Conservation (phyloP, 2,329 filamentous ascomycete genomes). For the Cytospora piceae region DNA sequence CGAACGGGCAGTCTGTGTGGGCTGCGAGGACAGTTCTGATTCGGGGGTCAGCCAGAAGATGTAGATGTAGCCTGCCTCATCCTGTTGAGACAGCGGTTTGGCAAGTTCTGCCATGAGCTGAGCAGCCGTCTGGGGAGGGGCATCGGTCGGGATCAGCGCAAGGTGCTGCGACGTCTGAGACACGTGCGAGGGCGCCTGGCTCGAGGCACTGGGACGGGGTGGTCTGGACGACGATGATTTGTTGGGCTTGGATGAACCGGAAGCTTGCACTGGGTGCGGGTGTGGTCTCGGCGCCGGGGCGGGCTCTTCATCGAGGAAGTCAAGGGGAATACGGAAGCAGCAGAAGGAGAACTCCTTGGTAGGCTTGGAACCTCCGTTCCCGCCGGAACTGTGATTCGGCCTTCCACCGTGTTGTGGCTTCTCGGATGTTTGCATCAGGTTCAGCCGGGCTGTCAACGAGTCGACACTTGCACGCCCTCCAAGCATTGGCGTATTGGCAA, state of each 20-base stretch:
- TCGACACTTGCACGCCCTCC: constrained; percentile 79
- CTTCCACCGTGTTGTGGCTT: constrained; percentile 29
- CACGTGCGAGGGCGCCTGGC: constrained; percentile 34
- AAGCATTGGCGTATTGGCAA: constrained; percentile 55
- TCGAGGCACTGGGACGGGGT: constrained; percentile 33
- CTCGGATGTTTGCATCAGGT: constrained; percentile 65
- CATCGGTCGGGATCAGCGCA: constrained; percentile 69
- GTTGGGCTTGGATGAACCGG: constrained; percentile 28
- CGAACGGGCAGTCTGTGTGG: constrained; percentile 62
- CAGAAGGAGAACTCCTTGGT: constrained; percentile 47
- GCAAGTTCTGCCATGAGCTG: constrained; percentile 75
- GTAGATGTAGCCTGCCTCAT: constrained; percentile 93
- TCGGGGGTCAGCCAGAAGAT: constrained; percentile 94
- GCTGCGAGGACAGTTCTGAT: constrained; percentile 55
- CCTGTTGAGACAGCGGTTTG: constrained; percentile 72
- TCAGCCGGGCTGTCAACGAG: constrained; percentile 79
- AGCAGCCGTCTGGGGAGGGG: constrained; percentile 71
- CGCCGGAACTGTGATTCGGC: neutral
- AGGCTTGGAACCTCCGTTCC: constrained; percentile 33
- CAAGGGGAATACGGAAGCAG: constrained; percentile 55
- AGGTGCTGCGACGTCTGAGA: constrained; percentile 54
- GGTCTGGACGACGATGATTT: constrained; percentile 37
- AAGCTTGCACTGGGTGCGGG: constrained; percentile 50
- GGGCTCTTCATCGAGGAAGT: constrained; percentile 42
- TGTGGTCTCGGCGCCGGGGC: constrained; percentile 48